phyloP scores from a whole-genome alignment of 1,284 basidiomycete species.

The Microbotryum lychnidis-dioicae region DNA sequence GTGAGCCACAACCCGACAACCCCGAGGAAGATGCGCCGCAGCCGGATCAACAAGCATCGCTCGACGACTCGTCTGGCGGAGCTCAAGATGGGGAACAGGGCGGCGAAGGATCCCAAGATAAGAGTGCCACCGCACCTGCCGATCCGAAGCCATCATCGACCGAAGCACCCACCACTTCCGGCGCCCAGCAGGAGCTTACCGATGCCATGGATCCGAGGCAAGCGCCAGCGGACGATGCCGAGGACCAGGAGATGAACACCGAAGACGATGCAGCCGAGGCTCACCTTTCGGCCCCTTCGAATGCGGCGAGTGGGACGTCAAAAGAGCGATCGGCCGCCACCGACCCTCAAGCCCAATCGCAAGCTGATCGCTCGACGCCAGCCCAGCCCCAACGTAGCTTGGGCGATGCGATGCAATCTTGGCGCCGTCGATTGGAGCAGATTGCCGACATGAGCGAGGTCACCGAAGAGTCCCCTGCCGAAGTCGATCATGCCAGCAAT shows the following conservation, averaged over 20 bases:
- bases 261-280: conserved; percentile 19
- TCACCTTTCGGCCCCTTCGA: conserved; percentile 14
- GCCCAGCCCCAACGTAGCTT: conserved; percentile 52
- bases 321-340: conserved; percentile 19
- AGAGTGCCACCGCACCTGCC: conserved; percentile 36
- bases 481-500: conserved; percentile 43
- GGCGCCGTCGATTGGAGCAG: conserved; percentile 73
- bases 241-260: conserved; percentile 13
- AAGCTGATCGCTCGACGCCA: conserved; percentile 4
- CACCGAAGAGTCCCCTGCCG: conserved; percentile 40
- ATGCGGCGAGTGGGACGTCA: conserved; percentile 19
- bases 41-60: conserved; percentile 6
- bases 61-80: conserved; percentile 33
- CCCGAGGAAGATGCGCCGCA: conserved; percentile 11
- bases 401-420: conserved; percentile 77
- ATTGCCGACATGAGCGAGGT: conserved; percentile 55
- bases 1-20: conserved; percentile 31
- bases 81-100: conserved; percentile 34
- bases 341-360: conserved; percentile 14
- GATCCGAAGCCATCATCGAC: conserved; percentile 45
- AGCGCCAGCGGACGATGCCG: conserved; percentile 3
- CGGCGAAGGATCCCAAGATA: conserved; percentile 31
- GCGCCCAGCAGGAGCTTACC: conserved; percentile 1
- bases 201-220: conserved; percentile 12
- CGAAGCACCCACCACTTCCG: conserved; percentile 30